Base-by-base conservation (phyloP, 768 basidiomycete species). In the Mycena pura region DNA sequence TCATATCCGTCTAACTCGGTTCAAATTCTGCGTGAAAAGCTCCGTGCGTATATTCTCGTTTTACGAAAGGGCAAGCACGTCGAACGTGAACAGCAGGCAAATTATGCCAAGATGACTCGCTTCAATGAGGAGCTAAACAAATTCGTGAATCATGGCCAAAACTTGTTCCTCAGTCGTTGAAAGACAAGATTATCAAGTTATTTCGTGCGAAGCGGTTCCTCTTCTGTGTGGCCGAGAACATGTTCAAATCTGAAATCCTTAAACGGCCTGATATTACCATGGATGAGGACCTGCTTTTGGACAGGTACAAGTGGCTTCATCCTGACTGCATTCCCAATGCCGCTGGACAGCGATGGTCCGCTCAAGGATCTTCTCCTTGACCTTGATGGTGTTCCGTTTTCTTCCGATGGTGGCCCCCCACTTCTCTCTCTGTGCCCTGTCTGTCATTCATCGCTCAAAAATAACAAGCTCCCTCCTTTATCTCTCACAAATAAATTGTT, bases 281-380 rank as follows among this genome's bases (percentile, higher is more conserved):
- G 0, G 15, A 45, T 34, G 29, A 55, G n/a, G 22, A 19, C 7
- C 11, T 31, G 8, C 31, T 34, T 4, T 43, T 55, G 1, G 9
- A 41, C 7, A 27, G 31, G 1, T 55, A 36, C 41, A 55, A 44
- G n/a, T 55, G 53, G 53, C 41, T 55, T n/a, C n/a, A n/a, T n/a
- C n/a, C n/a, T n/a, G n/a, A n/a, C n/a, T n/a, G n/a, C n/a, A n/a
- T n/a, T n/a, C n/a, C n/a, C n/a, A n/a, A n/a, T n/a, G n/a, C n/a
- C n/a, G n/a, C n/a, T n/a, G n/a, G n/a, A n/a, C n/a, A n/a, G n/a
- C n/a, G n/a, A n/a, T n/a, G n/a, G n/a, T n/a, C n/a, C n/a, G n/a
- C n/a, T n/a, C n/a, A n/a, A n/a, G n/a, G n/a, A n/a, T n/a, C n/a
- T n/a, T n/a, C n/a, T n/a, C n/a, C n/a, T n/a, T n/a, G n/a, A n/a